Conservation (phyloP, 352 stramenopile genomes). For the Pythium phragmiticola region DNA sequence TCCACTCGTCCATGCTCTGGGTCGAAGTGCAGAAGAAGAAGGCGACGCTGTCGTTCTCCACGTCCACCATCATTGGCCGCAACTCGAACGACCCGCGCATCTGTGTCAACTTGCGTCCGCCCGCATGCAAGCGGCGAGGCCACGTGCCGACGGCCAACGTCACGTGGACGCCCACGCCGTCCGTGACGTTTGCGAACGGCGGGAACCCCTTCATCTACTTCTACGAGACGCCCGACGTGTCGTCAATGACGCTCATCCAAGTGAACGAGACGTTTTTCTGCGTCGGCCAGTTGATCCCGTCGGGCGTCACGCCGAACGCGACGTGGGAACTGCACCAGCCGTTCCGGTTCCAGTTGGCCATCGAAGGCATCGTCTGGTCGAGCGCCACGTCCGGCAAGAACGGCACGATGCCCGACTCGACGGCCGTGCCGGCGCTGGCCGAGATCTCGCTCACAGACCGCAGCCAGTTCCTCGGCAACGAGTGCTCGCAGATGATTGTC, state of each 20-base stretch:
- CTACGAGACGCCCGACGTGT: conserved; percentile 58
- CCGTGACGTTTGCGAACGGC: conserved; percentile 63
- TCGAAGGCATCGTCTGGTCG: conserved; percentile 54
- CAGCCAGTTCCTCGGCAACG: conserved; percentile 46
- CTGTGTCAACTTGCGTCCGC: conserved; percentile 62
- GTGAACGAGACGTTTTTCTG: conserved; percentile 79
- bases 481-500: conserved; percentile 70
- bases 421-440: conserved; percentile 42
- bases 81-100: conserved; percentile 65
- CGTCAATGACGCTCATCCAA: conserved; percentile 42
- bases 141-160: conserved; percentile 44
- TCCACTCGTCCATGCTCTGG: conserved; percentile 79
- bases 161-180: conserved; percentile 37
- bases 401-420: background rate
- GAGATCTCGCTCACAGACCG: conserved; percentile 65
- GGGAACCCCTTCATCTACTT: conserved; percentile 78
- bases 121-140: conserved; percentile 50
- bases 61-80: conserved; percentile 64
- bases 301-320: conserved; percentile 48
- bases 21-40: conserved; percentile 61
- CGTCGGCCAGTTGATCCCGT: conserved; percentile 62
- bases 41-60: conserved; percentile 75
- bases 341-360: conserved; percentile 78
- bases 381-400: conserved; percentile 25
- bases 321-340: conserved; percentile 66